phyloP scores from a whole-genome alignment of 2,329 filamentous ascomycete genomes.

The Microdochium nivale region DNA sequence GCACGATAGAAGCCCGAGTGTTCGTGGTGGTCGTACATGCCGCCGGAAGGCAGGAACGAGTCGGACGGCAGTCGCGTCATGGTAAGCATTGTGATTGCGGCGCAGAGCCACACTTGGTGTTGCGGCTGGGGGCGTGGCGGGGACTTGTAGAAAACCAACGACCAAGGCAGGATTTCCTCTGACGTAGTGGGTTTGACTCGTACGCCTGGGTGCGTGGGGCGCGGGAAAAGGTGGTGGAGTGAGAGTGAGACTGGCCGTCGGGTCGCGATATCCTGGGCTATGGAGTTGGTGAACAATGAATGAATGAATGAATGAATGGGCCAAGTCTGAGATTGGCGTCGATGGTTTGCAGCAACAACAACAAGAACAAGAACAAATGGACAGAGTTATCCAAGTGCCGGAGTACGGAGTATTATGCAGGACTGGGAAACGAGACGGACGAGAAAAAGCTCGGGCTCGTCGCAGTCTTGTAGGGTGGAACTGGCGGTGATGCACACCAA shows the following conservation, averaged over 20 bases:
- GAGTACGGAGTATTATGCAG: too few relatives aligned
- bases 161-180: not conserved
- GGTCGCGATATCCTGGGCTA: too few relatives aligned
- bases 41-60: conserved; percentile 31
- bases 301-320: too few relatives aligned
- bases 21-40: conserved; percentile 22
- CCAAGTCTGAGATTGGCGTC: too few relatives aligned
- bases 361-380: too few relatives aligned
- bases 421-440: too few relatives aligned
- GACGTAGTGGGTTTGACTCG: not conserved
- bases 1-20: conserved; percentile 15
- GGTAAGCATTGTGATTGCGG: conserved; percentile 17
- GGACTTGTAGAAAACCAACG: not conserved
- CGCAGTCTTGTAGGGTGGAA: not conserved
- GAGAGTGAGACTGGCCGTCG: not conserved
- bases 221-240: not conserved
- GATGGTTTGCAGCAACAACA: too few relatives aligned
- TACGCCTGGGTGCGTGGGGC: not conserved
- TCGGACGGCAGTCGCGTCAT: conserved; percentile 34
- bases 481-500: too few relatives aligned
- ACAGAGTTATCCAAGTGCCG: too few relatives aligned
- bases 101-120: not conserved
- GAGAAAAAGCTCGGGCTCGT: not conserved
- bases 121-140: not conserved
- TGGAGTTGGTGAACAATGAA: too few relatives aligned